Conservation (phyloP, 2,329 filamentous ascomycete species). For the Periconia sp. region DNA sequence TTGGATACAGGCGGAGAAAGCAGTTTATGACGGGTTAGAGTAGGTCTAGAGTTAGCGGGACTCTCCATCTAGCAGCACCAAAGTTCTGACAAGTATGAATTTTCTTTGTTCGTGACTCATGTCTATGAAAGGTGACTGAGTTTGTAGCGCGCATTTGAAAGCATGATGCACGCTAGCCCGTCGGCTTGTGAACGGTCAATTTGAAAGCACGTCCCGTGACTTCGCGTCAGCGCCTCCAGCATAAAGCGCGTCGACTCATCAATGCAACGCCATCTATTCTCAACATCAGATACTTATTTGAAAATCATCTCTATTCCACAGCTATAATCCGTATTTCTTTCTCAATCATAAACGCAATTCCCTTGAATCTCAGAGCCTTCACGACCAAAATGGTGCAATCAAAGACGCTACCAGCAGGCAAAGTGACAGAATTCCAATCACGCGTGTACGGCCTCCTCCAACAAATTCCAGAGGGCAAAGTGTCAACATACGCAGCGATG, state of each 20-base stretch:
- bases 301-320: too few species aligned
- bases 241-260: slow-evolving; percentile 6
- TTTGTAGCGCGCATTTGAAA: too few species aligned
- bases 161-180: background rate
- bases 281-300: too few species aligned
- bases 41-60: too few species aligned
- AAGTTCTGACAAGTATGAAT: too few species aligned
- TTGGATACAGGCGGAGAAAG: slow-evolving; percentile 44
- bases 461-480: slow-evolving; percentile 75
- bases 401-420: slow-evolving; percentile 20
- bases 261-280: too few species aligned
- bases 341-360: too few species aligned
- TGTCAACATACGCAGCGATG: slow-evolving; percentile 79
- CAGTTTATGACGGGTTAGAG: slow-evolving; percentile 43
- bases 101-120: too few species aligned
- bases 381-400: slow-evolving; percentile 19
- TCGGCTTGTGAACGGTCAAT: slow-evolving; percentile 31
- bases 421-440: slow-evolving; percentile 45
- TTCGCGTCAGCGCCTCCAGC: slow-evolving; percentile 21
- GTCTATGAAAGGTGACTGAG: too few species aligned
- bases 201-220: slow-evolving; percentile 42
- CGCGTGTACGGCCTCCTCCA: slow-evolving; percentile 73
- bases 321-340: too few species aligned
- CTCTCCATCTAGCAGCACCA: too few species aligned
- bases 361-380: too few species aligned